Evolutionary conservation across 225 moss, liverwort and hornwort species (phyloP).

Genomic region (Neckera pumila): DNA sequence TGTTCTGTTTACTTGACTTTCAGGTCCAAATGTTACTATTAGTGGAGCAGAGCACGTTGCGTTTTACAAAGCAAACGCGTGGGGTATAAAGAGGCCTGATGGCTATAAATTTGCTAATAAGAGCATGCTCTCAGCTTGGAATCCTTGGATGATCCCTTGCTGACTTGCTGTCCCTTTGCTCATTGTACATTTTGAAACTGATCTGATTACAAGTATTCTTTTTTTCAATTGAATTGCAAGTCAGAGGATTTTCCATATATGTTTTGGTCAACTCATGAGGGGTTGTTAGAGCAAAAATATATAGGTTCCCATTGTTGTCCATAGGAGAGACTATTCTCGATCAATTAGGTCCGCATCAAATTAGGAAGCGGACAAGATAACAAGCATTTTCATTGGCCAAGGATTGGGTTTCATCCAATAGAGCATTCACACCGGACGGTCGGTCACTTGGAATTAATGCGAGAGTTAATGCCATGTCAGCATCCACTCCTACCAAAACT

Average conservation of each 20-base stretch:
- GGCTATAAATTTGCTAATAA: background rate
- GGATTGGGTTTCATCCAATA: too few species aligned
- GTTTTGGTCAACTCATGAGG: background rate
- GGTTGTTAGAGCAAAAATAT: background rate
- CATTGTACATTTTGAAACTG: background rate
- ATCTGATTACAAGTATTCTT: background rate
- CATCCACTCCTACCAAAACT: fast-evolving
- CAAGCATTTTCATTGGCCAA: too few species aligned
- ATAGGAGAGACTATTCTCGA: fast-evolving
- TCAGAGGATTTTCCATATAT: background rate
- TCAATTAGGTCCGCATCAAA: too few species aligned
- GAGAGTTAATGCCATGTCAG: too few species aligned
- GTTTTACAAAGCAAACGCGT: background rate
- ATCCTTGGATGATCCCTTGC: background rate
- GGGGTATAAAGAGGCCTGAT: background rate
- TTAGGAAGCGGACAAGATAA: too few species aligned
- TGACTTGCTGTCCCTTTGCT: background rate
- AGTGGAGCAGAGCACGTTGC: background rate
- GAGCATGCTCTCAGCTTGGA: background rate
- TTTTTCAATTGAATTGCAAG: background rate
- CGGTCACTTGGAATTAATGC: too few species aligned
- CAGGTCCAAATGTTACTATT: background rate
- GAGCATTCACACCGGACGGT: too few species aligned
- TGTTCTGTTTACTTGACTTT: background rate
- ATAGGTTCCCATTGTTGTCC: too few species aligned